Base-by-base conservation (phyloP, 2,329 filamentous ascomycete species). In the Pestalotiopsis sp. region DNA sequence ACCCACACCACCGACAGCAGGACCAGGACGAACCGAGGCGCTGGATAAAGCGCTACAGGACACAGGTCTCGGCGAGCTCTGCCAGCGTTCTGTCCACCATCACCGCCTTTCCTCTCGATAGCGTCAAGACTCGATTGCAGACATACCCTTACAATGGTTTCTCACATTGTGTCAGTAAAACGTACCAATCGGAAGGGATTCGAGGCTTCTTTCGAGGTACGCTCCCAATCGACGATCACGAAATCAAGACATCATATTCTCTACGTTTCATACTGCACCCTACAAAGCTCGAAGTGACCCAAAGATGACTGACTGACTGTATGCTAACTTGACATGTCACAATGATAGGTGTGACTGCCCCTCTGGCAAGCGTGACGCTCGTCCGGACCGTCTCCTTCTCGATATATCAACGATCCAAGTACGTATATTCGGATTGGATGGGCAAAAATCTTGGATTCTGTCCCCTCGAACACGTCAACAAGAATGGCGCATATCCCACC, bases 111-210 rank as follows among this genome's bases (percentile, higher is more conserved):
- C 94, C 94, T 25, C 88, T 97, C 74, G 94, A 97, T 80, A 95
- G 94, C 75, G 91, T 95, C 78, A 97, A 97, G 85, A 95, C 92
- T 68, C 92, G 94, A 76, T 94, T 96, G 90, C 94, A 97, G 84
- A 93, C 92, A 73, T 95, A 96, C 81, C 90, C 92, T 72, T 95
- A 92, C 81, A 86, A 87, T 73, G 93, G 88, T 73, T 94, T 93
- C 80, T 81, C 87, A 77, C 91, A 94, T 79, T 95, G 93, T 78
- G 89, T 94, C 65, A 86, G 85, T 71, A 87, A 92, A 73, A 95
- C 93, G 11, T 96, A 96, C 81, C 86, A 85, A 69, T 90, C 85
- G 5, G 94, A 96, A 82, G 91, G 91, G 41, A 80, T 91, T 52
- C 84, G 86, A 63, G 92, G 94, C 31, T 97, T 97, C 84, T 96